Percentiles rank a stretch among this genome's conserved stretches.
phyloP scores from a whole-genome alignment of 768 basidiomycete species.

The Royoungia palumana region DNA sequence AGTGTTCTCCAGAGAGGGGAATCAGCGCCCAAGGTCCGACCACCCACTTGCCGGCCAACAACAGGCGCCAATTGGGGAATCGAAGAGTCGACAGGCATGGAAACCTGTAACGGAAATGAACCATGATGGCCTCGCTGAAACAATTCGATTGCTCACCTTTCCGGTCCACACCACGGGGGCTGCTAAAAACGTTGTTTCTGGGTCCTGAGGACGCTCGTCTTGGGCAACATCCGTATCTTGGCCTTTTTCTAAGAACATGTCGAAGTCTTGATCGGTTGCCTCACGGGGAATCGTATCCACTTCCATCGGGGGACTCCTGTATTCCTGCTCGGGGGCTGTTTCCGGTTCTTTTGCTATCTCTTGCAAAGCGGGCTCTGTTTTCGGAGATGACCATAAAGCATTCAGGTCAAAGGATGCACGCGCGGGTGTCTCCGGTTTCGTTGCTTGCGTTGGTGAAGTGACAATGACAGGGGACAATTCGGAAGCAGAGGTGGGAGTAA shows the following conservation, averaged over 20 bases:
- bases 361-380: constrained; percentile 23
- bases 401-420: constrained; percentile 68
- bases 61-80: constrained; percentile 65
- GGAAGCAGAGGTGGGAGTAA: constrained; percentile 44
- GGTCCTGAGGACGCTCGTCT: constrained; percentile 33
- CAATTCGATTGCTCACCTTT: constrained; percentile 46
- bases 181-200: constrained; percentile 52
- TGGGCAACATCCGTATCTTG: constrained; percentile 32
- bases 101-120: constrained; percentile 47
- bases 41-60: constrained; percentile 76
- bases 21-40: constrained; percentile 52
- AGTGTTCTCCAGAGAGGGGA: constrained; percentile 72
- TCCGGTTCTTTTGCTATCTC: constrained; percentile 24
- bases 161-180: constrained; percentile 69
- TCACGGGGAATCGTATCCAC: constrained; percentile 35
- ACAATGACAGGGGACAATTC: constrained; percentile 24
- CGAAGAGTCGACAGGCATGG: constrained; percentile 75
- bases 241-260: constrained; percentile 76
- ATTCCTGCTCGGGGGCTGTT: constrained; percentile 29
- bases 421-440: constrained; percentile 43
- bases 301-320: constrained; percentile 46
- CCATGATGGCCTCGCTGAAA: background rate
- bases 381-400: constrained; percentile 64
- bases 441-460: constrained; percentile 18
- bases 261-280: constrained; percentile 78